These are phyloP conservation scores for Globisporangium iwayamae DNA, from an alignment of 352 stramenopile species.

Conservation along the genomic window DNA sequence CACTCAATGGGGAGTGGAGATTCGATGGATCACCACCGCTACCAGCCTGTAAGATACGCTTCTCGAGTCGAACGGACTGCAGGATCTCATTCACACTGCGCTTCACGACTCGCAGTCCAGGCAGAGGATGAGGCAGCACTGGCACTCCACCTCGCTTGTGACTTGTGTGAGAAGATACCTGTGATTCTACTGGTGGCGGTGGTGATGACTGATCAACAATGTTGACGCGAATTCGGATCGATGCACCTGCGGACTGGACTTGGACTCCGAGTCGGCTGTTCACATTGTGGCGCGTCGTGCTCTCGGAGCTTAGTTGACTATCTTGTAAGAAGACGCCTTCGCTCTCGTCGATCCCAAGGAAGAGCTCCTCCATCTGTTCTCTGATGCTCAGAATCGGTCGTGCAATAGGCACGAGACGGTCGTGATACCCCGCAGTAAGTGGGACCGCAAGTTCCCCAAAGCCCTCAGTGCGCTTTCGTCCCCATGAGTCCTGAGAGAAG, in stretches of 20 bases:
- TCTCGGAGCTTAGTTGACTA: not conserved
- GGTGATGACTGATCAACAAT: slow-evolving; percentile 17
- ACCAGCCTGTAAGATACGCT: slow-evolving; percentile 28
- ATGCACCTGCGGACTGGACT: slow-evolving; percentile 33
- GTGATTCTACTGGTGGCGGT: not conserved
- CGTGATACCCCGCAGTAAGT: slow-evolving; percentile 22
- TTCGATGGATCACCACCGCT: slow-evolving; percentile 12
- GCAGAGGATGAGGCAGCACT: slow-evolving; percentile 4
- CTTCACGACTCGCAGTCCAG: slow-evolving; percentile 39
- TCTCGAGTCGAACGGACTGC: slow-evolving; percentile 43
- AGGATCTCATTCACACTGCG: slow-evolving; percentile 74
- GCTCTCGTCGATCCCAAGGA: slow-evolving; percentile 41
- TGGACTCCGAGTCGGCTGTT: slow-evolving; percentile 31
- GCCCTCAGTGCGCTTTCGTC: slow-evolving; percentile 33
- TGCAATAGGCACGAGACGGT: slow-evolving; percentile 35
- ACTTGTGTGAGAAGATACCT: not conserved
- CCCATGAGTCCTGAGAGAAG: slow-evolving; percentile 46
- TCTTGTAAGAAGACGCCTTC: not conserved
- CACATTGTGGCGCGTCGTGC: slow-evolving; percentile 15
- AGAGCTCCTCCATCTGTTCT: slow-evolving; percentile 61
- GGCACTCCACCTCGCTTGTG: not conserved
- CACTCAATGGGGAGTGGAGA: slow-evolving; percentile 1
- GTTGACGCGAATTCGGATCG: slow-evolving; percentile 43
- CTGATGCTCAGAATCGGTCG: slow-evolving; percentile 29
- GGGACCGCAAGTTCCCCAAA: slow-evolving; percentile 34